These are phyloP conservation scores for Cladosporium sp. DNA, from an alignment of 2,329 filamentous ascomycete genomes.

Conservation along the genomic window DNA sequence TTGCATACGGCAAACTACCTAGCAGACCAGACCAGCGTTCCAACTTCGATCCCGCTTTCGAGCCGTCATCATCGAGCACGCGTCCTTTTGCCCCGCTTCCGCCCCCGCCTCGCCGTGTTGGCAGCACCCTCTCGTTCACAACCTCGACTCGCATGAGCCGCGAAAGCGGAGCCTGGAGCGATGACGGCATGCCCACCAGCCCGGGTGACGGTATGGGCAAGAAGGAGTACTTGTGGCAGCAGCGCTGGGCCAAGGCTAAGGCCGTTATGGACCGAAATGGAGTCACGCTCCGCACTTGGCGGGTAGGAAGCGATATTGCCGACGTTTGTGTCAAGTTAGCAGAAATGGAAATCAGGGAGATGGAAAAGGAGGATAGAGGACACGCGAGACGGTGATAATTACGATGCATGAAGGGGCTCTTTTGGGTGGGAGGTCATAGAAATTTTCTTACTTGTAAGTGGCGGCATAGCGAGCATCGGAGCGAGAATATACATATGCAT, in stretches of 20 bases:
- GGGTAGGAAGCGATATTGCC: constrained; percentile 68
- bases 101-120: constrained; percentile 8
- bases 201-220: constrained; percentile 54
- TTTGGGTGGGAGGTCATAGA: neutral
- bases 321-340: constrained; percentile 66
- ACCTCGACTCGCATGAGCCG: constrained; percentile 23
- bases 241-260: constrained; percentile 66
- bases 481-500: neutral
- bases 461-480: neutral
- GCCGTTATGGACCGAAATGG: constrained; percentile 62
- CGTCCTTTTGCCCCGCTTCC: constrained; percentile 21
- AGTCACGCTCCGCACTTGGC: constrained; percentile 71
- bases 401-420: neutral
- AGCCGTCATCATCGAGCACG: constrained; percentile 10
- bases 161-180: constrained; percentile 32
- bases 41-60: constrained; percentile 17
- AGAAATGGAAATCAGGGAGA: constrained; percentile 53
- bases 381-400: constrained; percentile 2
- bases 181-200: constrained; percentile 29
- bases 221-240: constrained; percentile 71
- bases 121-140: constrained; percentile 16
- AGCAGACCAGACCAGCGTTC: neutral
- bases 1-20: constrained; percentile 4
- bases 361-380: constrained; percentile 25
- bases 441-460: neutral